Evolutionary conservation across 2,329 filamentous ascomycete species (phyloP).

Genomic region (Calonectria leucothoes): DNA sequence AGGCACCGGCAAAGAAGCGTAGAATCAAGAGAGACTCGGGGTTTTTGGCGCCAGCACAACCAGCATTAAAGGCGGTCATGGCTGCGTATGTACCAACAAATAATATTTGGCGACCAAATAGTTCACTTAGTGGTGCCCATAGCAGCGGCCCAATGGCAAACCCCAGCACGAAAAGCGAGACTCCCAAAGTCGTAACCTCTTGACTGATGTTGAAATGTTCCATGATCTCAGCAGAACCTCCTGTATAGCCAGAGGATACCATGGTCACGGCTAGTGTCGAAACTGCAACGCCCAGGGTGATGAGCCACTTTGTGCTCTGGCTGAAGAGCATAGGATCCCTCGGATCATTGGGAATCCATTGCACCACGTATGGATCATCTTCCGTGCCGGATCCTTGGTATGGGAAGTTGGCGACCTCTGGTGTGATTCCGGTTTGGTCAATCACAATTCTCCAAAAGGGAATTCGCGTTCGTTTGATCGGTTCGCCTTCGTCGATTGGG

Average conservation of each 20-base stretch:
- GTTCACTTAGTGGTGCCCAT: neutral
- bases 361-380: neutral
- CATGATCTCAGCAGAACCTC: neutral
- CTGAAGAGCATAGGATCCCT: neutral
- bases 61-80: neutral
- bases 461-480: neutral
- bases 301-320: neutral
- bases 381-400: neutral
- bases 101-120: neutral
- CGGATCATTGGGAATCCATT: neutral
- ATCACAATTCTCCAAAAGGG: neutral
- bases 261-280: neutral
- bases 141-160: neutral
- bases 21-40: constrained; percentile 65
- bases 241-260: neutral
- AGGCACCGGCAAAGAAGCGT: constrained; percentile 73
- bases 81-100: neutral
- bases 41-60: neutral
- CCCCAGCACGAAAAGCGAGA: neutral
- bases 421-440: neutral
- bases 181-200: neutral
- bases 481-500: neutral
- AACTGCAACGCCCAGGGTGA: neutral
- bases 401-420: neutral
- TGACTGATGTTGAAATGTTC: neutral